A percentile compares a stretch with the other conserved stretches of the same genome.
phyloP scores from a whole-genome alignment of 495 filamentous ascomycete genomes.

The Aspergillus indologenus region DNA sequence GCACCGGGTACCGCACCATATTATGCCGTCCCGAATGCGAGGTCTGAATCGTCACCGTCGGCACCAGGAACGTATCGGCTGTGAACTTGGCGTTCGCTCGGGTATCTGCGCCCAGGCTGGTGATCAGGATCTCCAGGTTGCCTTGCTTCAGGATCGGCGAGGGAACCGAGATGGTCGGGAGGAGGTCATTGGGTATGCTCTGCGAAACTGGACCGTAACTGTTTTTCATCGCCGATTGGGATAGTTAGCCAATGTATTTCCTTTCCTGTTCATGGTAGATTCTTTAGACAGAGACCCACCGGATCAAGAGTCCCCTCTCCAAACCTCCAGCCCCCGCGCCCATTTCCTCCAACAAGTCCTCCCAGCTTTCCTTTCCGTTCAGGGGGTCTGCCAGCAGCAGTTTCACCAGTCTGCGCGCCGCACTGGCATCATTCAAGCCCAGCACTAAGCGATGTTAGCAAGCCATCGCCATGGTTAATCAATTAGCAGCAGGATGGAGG shows the following conservation, averaged over 20 bases:
- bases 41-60: slow-evolving; percentile 64
- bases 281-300: slow-evolving; percentile 34
- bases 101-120: slow-evolving; percentile 45
- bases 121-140: slow-evolving; percentile 77
- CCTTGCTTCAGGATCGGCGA: slow-evolving; percentile 64
- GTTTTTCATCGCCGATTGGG: background rate
- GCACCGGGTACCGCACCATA: slow-evolving; percentile 76
- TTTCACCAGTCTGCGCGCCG: slow-evolving; percentile 60
- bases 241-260: slow-evolving; percentile 5
- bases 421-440: slow-evolving; percentile 44
- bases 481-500: background rate
- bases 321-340: slow-evolving; percentile 42
- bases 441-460: slow-evolving; percentile 42
- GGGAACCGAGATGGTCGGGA: slow-evolving; percentile 60
- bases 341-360: slow-evolving; percentile 56
- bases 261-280: background rate
- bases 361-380: slow-evolving; percentile 62
- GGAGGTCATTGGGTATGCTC: slow-evolving; percentile 41
- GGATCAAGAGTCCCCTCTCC: slow-evolving; percentile 53
- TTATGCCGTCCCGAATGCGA: slow-evolving; percentile 58
- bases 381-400: slow-evolving; percentile 78
- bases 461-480: background rate
- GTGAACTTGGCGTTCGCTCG: slow-evolving; percentile 49
- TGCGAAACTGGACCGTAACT: slow-evolving; percentile 55
- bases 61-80: slow-evolving; percentile 60